phyloP scores from a whole-genome alignment of 768 basidiomycete genomes.

The Suillus americanus region DNA sequence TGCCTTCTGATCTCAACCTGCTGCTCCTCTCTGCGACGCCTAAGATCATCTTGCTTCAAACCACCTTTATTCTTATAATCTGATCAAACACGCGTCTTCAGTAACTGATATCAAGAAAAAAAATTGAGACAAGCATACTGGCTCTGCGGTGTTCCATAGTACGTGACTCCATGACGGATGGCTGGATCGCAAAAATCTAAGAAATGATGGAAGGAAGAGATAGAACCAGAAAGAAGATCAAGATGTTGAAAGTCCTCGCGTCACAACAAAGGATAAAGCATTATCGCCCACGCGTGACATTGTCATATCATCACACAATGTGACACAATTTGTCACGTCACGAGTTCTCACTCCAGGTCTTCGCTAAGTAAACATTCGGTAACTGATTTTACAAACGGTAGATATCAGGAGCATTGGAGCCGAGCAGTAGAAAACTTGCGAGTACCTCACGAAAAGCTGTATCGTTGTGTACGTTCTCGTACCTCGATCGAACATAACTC shows the following conservation, averaged over 20 bases:
- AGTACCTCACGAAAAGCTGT: not conserved
- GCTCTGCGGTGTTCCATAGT: constrained; percentile 75
- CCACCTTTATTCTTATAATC: constrained; percentile 91
- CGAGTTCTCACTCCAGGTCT: not conserved
- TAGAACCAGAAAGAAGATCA: constrained; percentile 9
- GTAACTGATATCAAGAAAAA: constrained; percentile 18
- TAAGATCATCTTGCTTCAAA: constrained; percentile 89
- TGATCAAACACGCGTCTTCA: constrained; percentile 44
- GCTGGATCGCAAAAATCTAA: constrained; percentile 10
- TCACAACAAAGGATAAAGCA: constrained; percentile 15
- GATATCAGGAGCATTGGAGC: not conserved
- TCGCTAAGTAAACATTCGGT: not conserved
- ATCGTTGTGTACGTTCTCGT: not conserved
- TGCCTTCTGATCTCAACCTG: constrained; percentile 98
- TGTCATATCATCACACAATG: constrained; percentile 26
- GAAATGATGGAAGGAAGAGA: constrained; percentile 12
- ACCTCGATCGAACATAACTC: constrained; percentile 3
- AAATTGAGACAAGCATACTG: constrained; percentile 42
- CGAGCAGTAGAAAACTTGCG: not conserved
- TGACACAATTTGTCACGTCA: constrained; percentile 22
- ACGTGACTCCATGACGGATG: constrained; percentile 54
- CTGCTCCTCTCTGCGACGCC: constrained; percentile 95
- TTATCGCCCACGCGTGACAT: constrained; percentile 11
- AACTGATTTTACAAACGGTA: not conserved
- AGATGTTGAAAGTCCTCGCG: constrained; percentile 16